phyloP scores from a whole-genome alignment of 257 asterid species.

The Ballota nigra region DNA sequence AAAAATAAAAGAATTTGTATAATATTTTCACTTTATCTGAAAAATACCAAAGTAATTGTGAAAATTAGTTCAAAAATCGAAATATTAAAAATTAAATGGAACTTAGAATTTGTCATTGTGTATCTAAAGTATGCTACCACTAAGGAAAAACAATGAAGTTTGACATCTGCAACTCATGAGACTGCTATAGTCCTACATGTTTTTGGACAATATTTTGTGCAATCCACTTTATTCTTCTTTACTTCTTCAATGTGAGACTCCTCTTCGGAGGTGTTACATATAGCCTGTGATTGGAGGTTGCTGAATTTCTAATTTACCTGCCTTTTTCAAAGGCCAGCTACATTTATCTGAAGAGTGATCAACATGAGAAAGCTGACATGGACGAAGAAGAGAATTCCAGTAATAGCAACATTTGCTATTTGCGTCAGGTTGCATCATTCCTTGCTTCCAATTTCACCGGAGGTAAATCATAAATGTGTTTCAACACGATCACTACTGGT shows the following conservation, averaged over 20 bases:
- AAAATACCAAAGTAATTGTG: no score
- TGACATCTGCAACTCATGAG: slow-evolving; percentile 10
- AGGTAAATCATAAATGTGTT: slow-evolving; percentile 45
- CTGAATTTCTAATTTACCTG: slow-evolving; percentile 30
- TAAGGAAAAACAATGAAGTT: background rate
- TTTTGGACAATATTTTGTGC: slow-evolving; percentile 8
- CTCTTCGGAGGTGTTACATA: slow-evolving; percentile 12
- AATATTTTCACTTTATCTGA: background rate
- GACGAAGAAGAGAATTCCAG: slow-evolving; percentile 48
- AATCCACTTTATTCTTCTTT: slow-evolving; percentile 13
- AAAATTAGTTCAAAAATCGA: no score
- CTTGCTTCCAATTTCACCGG: slow-evolving; percentile 56
- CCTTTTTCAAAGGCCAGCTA: slow-evolving; percentile 67
- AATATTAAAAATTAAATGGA: no score
- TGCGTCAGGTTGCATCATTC: slow-evolving; percentile 50
- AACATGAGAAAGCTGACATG: slow-evolving; percentile 40
- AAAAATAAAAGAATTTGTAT: background rate
- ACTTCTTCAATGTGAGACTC: slow-evolving; percentile 1
- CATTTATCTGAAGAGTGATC: slow-evolving; percentile 60
- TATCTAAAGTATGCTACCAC: background rate
- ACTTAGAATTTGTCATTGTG: background rate
- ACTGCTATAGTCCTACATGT: background rate
- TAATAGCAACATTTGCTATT: slow-evolving; percentile 52
- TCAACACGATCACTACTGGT: slow-evolving; percentile 2
- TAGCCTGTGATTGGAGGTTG: slow-evolving; percentile 16